A percentile compares a stretch with the other conserved stretches of the same genome.
These are phyloP conservation scores for Platanthera guangdongensis DNA, from an alignment of 106 monocot species.

Conservation along the genomic window DNA sequence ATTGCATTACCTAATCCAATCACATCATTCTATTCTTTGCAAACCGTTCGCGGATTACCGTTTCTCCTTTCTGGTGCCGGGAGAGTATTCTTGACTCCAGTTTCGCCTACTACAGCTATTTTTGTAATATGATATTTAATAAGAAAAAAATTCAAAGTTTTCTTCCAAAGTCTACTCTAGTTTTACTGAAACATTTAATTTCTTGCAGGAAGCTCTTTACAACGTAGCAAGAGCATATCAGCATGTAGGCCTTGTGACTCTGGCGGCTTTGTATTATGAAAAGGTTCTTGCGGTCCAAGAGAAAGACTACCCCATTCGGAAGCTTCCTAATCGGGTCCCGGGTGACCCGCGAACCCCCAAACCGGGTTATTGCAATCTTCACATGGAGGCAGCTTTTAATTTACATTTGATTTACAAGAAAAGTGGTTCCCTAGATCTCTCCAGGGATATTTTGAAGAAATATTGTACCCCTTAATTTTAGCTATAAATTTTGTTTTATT, in stretches of 20 bases:
- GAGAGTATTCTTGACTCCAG: too few species aligned
- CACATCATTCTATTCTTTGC: too few species aligned
- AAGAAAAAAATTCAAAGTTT: too few species aligned
- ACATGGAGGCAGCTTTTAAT: conserved; percentile 86
- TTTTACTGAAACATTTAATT: not conserved
- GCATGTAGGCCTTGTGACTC: conserved; percentile 75
- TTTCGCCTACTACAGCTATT: too few species aligned
- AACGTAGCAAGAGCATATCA: conserved; percentile 90
- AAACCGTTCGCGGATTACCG: too few species aligned
- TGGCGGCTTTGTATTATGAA: conserved; percentile 76
- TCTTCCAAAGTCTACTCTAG: too few species aligned
- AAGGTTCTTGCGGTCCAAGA: conserved; percentile 60
- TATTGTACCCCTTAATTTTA: conserved; percentile 38
- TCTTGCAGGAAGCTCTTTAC: conserved; percentile 75
- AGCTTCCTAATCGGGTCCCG: conserved; percentile 44
- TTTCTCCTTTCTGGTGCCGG: too few species aligned
- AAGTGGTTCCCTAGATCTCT: conserved; percentile 86
- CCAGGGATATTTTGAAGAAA: conserved; percentile 66
- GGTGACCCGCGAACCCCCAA: conserved; percentile 13
- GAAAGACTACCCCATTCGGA: conserved; percentile 66
- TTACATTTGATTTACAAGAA: conserved; percentile 92
- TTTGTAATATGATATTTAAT: too few species aligned
- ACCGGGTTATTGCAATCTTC: conserved; percentile 64
- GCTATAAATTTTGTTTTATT: not conserved
- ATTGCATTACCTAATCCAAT: too few species aligned